phyloP scores from a whole-genome alignment of 2,329 filamentous ascomycete genomes.

The Aspergillus hortae region DNA sequence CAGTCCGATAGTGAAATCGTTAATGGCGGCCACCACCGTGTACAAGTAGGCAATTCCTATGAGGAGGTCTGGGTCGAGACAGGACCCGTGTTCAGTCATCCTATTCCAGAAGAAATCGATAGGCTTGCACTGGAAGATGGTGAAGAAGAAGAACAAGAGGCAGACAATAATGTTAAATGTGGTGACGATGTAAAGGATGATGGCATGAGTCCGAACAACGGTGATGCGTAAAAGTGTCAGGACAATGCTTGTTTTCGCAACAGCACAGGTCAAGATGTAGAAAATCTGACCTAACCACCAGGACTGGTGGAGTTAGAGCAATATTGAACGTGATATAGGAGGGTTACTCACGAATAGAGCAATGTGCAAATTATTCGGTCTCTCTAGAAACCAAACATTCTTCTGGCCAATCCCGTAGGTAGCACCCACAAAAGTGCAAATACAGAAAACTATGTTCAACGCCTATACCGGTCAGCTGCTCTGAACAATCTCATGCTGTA shows the following conservation, averaged over 20 bases:
- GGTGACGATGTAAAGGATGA: slow-evolving; percentile 47
- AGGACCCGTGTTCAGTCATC: slow-evolving; percentile 31
- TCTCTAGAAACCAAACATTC: slow-evolving; percentile 13
- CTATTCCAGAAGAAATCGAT: slow-evolving; percentile 48
- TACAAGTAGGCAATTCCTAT: slow-evolving; percentile 52
- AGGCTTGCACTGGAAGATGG: slow-evolving; percentile 51
- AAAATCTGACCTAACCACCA: slow-evolving; percentile 54
- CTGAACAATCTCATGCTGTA: too few relatives aligned
- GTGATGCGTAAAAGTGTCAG: slow-evolving; percentile 52
- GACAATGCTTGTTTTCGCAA: slow-evolving; percentile 49
- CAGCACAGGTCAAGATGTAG: slow-evolving; percentile 46
- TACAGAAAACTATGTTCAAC: slow-evolving; percentile 24
- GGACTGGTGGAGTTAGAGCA: slow-evolving; percentile 11
- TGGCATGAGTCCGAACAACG: slow-evolving; percentile 42
- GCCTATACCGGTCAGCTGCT: slow-evolving; percentile 9
- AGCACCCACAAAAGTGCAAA: slow-evolving; percentile 24
- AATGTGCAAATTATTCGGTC: slow-evolving; percentile 17
- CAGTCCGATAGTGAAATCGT: slow-evolving; percentile 50
- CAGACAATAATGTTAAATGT: slow-evolving; percentile 41
- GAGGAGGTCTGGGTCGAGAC: slow-evolving; percentile 44
- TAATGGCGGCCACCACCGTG: slow-evolving; percentile 42
- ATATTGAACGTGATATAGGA: not conserved
- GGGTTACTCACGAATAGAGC: slow-evolving; percentile 21
- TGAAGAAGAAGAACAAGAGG: slow-evolving; percentile 47
- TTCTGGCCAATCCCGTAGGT: slow-evolving; percentile 22